Percentiles rank a stretch among this genome's conserved stretches.
phyloP scores from a whole-genome alignment of 139 green algal genomes.

The Chlorella sp. region DNA sequence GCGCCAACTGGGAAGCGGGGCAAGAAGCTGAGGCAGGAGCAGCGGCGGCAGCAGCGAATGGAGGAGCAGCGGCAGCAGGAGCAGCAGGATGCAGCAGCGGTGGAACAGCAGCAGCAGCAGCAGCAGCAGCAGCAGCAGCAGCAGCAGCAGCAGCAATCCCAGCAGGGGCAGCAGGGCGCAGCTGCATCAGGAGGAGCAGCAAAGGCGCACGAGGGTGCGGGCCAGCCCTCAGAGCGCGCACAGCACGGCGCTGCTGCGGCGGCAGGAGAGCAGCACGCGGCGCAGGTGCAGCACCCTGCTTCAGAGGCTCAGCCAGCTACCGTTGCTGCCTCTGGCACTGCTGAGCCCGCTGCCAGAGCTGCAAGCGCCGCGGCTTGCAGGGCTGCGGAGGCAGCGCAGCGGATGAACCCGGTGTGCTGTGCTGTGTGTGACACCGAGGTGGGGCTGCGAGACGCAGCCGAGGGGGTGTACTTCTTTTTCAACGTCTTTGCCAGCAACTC shows the following conservation, averaged over 20 bases:
- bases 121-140: neutral
- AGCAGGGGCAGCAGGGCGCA: neutral
- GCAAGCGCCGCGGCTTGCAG: neutral
- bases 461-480: conserved; percentile 68
- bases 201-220: neutral
- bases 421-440: conserved; percentile 58
- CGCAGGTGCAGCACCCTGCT: neutral
- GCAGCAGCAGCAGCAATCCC: neutral
- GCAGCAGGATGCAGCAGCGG: neutral
- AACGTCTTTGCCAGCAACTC: conserved; percentile 50
- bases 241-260: neutral
- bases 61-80: neutral
- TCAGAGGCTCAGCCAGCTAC: neutral
- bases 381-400: neutral
- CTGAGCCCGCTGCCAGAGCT: conserved; percentile 29
- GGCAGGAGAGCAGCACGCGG: too few species aligned
- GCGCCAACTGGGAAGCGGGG: neutral
- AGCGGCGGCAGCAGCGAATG: neutral
- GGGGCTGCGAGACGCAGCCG: conserved; percentile 29
- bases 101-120: neutral
- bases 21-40: neutral
- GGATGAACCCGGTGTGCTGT: conserved; percentile 52
- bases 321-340: neutral
- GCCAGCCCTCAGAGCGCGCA: neutral
- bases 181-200: neutral